A percentile compares a stretch with the other conserved stretches of the same genome.
These are phyloP conservation scores for Leishmania martiniquensis DNA, from an alignment of 208 protist species.

Conservation along the genomic window DNA sequence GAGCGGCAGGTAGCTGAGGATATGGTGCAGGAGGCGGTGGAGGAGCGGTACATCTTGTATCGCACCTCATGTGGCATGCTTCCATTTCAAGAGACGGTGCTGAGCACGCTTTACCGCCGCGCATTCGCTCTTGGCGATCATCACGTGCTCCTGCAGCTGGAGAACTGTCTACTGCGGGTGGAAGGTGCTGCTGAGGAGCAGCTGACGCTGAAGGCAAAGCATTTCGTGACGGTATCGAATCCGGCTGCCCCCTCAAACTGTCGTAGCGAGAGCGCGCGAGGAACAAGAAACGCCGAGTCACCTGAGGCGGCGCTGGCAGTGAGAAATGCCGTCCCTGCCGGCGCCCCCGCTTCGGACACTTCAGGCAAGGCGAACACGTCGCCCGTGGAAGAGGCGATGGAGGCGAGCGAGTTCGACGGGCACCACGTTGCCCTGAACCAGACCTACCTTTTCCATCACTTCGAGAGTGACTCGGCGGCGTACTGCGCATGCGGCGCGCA, in stretches of 20 bases:
- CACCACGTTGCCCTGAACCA: conserved; percentile 29
- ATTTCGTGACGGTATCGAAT: conserved; percentile 21
- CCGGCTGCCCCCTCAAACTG: conserved; percentile 8
- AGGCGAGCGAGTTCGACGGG: conserved; percentile 37
- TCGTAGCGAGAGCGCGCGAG: neutral
- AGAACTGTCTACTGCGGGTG: conserved; percentile 68
- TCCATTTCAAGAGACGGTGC: conserved; percentile 72
- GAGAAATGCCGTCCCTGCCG: neutral
- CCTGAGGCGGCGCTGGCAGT: neutral
- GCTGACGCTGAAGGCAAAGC: conserved; percentile 30
- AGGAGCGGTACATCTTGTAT: conserved; percentile 85
- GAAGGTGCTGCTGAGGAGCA: conserved; percentile 35
- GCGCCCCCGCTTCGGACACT: neutral
- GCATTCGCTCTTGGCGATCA: conserved; percentile 63
- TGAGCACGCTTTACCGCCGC: conserved; percentile 71
- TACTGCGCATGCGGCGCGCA: conserved; percentile 60
- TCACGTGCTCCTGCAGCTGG: conserved; percentile 72
- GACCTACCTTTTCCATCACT: conserved; percentile 78
- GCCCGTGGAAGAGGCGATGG: conserved; percentile 17
- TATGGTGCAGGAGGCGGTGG: conserved; percentile 65
- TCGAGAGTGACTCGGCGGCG: conserved; percentile 51
- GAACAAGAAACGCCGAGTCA: conserved; percentile 20
- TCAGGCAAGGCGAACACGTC: conserved; percentile 6
- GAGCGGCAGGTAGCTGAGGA: conserved; percentile 34
- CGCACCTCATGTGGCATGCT: conserved; percentile 49